Percentiles rank a stretch among this genome's conserved stretches.
Evolutionary conservation across 2,329 filamentous ascomycete species (phyloP).

Genomic region (Exophiala bonariae): DNA sequence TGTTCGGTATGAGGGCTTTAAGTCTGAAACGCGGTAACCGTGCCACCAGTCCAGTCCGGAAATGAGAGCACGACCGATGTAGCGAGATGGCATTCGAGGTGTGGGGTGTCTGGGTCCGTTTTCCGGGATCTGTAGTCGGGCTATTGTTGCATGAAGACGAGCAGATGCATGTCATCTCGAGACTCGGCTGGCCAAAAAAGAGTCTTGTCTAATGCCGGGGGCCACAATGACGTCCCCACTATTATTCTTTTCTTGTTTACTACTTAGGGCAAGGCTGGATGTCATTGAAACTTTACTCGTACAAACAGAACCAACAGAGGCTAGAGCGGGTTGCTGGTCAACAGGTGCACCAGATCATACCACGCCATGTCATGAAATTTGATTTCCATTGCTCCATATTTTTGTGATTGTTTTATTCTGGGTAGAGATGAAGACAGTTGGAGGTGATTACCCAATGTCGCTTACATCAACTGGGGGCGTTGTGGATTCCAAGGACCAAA

Average conservation of each 20-base stretch:
- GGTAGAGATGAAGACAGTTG: neutral
- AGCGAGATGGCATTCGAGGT: slow-evolving; percentile 5
- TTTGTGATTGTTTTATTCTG: slow-evolving; percentile 3
- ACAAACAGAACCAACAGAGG: neutral
- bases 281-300: neutral
- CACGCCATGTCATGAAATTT: slow-evolving; percentile 8
- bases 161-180: neutral
- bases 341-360: neutral
- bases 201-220: neutral
- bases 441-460: slow-evolving; percentile 13
- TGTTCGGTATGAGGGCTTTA: slow-evolving; percentile 22
- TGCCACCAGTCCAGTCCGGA: slow-evolving; percentile 18
- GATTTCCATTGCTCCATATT: neutral
- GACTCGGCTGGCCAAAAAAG: neutral
- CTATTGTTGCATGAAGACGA: neutral
- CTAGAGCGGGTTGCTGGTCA: slow-evolving; percentile 8
- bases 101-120: slow-evolving; percentile 4
- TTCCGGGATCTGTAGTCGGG: slow-evolving; percentile 1
- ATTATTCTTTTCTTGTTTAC: neutral
- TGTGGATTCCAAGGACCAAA: slow-evolving; percentile 3
- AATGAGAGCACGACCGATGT: slow-evolving; percentile 18
- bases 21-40: slow-evolving; percentile 23
- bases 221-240: neutral
- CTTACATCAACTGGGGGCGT: slow-evolving; percentile 7
- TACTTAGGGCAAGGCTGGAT: neutral